A percentile compares a stretch with the other conserved stretches of the same genome.
phyloP scores from a whole-genome alignment of 2,329 filamentous ascomycete species.

The Claviceps sp. region DNA sequence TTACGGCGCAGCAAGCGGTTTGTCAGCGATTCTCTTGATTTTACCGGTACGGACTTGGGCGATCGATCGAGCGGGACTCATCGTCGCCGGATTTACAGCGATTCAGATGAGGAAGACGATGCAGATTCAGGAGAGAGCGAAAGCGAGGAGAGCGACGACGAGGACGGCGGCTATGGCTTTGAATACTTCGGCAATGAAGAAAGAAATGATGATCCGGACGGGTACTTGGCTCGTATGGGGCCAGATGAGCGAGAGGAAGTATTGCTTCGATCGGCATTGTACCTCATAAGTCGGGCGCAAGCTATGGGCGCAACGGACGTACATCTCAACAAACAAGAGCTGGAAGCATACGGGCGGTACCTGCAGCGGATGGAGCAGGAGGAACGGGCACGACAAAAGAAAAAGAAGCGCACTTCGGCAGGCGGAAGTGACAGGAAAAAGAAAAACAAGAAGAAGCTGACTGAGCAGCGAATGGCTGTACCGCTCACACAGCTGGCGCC shows the following conservation, averaged over 20 bases:
- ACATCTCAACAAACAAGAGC: constrained; percentile 64
- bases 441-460: constrained; percentile 31
- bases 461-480: constrained; percentile 37
- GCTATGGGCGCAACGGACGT: constrained; percentile 66
- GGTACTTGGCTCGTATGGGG: constrained; percentile 39
- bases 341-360: constrained; percentile 64
- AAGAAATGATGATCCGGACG: constrained; percentile 13
- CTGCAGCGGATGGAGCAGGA: constrained; percentile 43
- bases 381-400: constrained; percentile 51
- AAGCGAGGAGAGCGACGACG: constrained; percentile 11
- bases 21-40: constrained; percentile 45
- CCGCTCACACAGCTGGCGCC: constrained; percentile 39
- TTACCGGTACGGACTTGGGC: constrained; percentile 46
- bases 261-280: constrained; percentile 64
- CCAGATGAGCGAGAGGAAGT: constrained; percentile 57
- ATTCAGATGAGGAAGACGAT: constrained; percentile 20
- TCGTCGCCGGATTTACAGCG: constrained; percentile 23
- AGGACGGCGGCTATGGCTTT: constrained; percentile 15
- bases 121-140: constrained; percentile 13
- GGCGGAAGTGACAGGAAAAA: constrained; percentile 24
- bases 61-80: constrained; percentile 23
- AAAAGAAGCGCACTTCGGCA: constrained; percentile 38
- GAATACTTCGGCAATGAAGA: constrained; percentile 22
- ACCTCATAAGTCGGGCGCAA: constrained; percentile 67
- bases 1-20: constrained; percentile 34